A percentile compares a stretch with the other conserved stretches of the same genome.
Evolutionary conservation across 2,329 filamentous ascomycete species (phyloP).

Genomic region (Aureobasidium sp.): DNA sequence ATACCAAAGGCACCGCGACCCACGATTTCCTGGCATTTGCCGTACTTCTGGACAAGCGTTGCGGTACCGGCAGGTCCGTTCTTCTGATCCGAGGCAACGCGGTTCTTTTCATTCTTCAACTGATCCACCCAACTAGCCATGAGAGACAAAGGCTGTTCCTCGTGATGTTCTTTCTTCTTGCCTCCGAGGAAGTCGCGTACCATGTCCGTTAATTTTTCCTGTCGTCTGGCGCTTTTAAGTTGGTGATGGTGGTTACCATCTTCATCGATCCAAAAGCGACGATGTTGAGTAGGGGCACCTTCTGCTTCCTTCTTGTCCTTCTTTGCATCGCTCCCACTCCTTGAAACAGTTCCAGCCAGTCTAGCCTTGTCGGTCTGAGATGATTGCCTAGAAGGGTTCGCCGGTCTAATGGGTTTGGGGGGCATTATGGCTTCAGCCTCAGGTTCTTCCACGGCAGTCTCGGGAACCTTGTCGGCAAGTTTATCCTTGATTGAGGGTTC

Average conservation of each 20-base stretch:
- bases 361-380: conserved; percentile 25
- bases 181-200: conserved; percentile 75
- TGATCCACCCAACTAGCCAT: conserved; percentile 97
- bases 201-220: conserved; percentile 92
- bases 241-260: conserved; percentile 78
- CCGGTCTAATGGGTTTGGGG: conserved; percentile 18
- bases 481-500: conserved; percentile 19
- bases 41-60: conserved; percentile 90
- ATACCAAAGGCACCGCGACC: conserved; percentile 96
- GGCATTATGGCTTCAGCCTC: conserved; percentile 17
- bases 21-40: conserved; percentile 95
- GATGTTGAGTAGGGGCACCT: conserved; percentile 21
- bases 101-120: conserved; percentile 78
- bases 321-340: conserved; percentile 28
- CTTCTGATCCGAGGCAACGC: conserved; percentile 66
- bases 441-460: conserved; percentile 24
- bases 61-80: conserved; percentile 65
- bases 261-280: conserved; percentile 51
- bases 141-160: conserved; percentile 77
- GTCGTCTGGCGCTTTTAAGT: conserved; percentile 80
- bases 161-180: conserved; percentile 67
- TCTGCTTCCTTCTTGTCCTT: conserved; percentile 19
- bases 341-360: conserved; percentile 17
- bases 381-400: conserved; percentile 25
- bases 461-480: conserved; percentile 25